These are phyloP conservation scores for Datura wrightii DNA, from an alignment of 257 asterid species.

Conservation along the genomic window DNA sequence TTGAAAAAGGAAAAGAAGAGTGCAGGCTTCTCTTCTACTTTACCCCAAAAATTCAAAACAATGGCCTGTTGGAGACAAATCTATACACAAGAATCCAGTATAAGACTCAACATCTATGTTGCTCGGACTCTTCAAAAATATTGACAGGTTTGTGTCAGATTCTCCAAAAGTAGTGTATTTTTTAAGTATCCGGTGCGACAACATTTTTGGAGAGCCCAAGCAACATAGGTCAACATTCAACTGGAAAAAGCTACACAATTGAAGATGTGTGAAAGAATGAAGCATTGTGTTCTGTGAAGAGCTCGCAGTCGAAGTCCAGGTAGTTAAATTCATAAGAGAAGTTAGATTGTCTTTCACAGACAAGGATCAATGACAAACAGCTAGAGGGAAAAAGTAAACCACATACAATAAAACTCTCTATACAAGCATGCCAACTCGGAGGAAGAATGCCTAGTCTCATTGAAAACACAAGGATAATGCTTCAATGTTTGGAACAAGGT, in stretches of 20 bases:
- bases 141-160: too few species aligned
- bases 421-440: neutral
- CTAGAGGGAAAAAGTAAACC: neutral
- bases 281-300: neutral
- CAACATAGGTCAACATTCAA: neutral
- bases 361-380: neutral
- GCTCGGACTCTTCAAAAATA: too few species aligned
- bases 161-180: too few species aligned
- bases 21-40: neutral
- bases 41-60: neutral
- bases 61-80: neutral
- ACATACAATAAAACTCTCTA: neutral
- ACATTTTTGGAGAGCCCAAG: too few species aligned
- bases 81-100: slow-evolving; percentile 11
- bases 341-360: neutral
- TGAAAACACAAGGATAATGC: neutral
- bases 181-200: too few species aligned
- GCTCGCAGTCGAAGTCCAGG: neutral
- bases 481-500: neutral
- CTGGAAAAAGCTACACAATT: neutral
- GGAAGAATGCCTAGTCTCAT: slow-evolving; percentile 3
- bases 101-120: neutral
- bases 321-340: neutral
- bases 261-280: slow-evolving; percentile 24
- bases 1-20: neutral